Percentiles rank a stretch among this genome's conserved stretches.
These are phyloP conservation scores for Fusarium pseudoanthophilum DNA, from an alignment of 2,329 filamentous ascomycete species.

Conservation along the genomic window DNA sequence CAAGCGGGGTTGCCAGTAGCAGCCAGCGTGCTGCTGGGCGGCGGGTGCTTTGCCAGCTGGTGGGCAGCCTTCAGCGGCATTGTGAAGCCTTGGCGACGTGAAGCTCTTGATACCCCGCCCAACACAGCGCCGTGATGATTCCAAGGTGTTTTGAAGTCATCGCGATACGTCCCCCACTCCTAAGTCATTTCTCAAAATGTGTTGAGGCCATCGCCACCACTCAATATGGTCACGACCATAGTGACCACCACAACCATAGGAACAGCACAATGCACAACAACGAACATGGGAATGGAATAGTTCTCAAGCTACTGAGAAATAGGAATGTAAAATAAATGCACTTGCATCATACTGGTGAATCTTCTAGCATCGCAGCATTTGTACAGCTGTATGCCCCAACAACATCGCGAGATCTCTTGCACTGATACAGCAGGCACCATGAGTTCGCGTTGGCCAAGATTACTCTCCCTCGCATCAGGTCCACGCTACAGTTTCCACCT, in stretches of 20 bases:
- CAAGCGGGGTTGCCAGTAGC: neutral
- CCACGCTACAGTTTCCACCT: neutral
- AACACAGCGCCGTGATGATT: constrained; percentile 9
- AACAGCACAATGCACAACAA: neutral
- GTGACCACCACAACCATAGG: neutral
- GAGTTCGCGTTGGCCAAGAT: neutral
- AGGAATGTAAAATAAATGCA: neutral
- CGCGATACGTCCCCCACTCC: neutral
- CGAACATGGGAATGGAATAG: neutral
- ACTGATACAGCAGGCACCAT: neutral
- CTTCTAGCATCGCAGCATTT: neutral
- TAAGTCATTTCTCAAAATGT: neutral
- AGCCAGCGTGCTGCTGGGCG: constrained; percentile 1
- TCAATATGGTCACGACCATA: neutral
- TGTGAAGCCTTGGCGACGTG: neutral
- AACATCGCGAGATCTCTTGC: neutral
- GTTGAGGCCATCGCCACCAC: constrained; percentile 16
- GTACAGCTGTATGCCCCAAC: neutral
- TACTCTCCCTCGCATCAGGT: too few relatives aligned
- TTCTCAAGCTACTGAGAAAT: neutral
- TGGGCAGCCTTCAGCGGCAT: neutral
- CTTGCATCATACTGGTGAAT: constrained; percentile 6
- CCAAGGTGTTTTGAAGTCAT: constrained; percentile 24
- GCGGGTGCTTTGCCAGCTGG: neutral
- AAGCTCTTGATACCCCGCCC: constrained; percentile 11